Conservation (phyloP, 2,329 filamentous ascomycete species). For the Nigrospora sphaerica region DNA sequence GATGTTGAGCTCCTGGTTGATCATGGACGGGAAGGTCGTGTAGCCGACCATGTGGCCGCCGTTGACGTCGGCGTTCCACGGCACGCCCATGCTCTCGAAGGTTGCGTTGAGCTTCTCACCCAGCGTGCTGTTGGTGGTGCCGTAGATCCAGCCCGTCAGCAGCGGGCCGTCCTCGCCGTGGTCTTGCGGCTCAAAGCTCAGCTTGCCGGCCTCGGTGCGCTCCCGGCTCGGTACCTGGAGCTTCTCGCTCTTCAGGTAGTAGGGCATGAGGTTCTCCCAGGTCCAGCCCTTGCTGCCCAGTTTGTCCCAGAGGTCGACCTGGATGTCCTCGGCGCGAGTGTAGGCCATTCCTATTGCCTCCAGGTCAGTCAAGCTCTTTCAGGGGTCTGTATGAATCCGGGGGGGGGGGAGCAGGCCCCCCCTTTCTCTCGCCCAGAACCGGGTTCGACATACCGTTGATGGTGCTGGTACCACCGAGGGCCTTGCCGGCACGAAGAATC, state of each 20-base stretch:
- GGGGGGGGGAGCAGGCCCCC: too few species aligned
- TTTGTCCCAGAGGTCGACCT: constrained; percentile 28
- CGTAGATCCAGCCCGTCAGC: constrained; percentile 15
- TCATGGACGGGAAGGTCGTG: constrained; percentile 30
- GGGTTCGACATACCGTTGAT: constrained; percentile 1
- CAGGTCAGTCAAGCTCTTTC: neutral
- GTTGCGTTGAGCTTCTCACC: constrained; percentile 26
- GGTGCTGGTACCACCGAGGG: constrained; percentile 3
- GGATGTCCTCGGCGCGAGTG: constrained; percentile 22
- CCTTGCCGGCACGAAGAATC: constrained; percentile 3
- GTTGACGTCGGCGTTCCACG: constrained; percentile 32
- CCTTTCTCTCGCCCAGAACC: neutral
- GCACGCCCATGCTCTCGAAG: constrained; percentile 23
- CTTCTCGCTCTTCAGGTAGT: constrained; percentile 13
- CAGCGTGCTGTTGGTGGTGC: constrained; percentile 13
- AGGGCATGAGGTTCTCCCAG: constrained; percentile 20
- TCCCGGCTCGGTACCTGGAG: constrained; percentile 5
- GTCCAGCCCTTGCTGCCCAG: constrained; percentile 27
- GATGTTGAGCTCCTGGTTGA: constrained; percentile 26
- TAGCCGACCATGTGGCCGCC: constrained; percentile 35
- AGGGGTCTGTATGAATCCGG: neutral
- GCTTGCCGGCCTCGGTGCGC: neutral
- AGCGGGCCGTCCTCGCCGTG: constrained; percentile 21
- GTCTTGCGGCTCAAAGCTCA: constrained; percentile 11
- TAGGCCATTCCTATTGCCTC: constrained; percentile 25